These are phyloP conservation scores for Neltuma alba DNA, from an alignment of 306 rosid genomes.

Conservation along the genomic window DNA sequence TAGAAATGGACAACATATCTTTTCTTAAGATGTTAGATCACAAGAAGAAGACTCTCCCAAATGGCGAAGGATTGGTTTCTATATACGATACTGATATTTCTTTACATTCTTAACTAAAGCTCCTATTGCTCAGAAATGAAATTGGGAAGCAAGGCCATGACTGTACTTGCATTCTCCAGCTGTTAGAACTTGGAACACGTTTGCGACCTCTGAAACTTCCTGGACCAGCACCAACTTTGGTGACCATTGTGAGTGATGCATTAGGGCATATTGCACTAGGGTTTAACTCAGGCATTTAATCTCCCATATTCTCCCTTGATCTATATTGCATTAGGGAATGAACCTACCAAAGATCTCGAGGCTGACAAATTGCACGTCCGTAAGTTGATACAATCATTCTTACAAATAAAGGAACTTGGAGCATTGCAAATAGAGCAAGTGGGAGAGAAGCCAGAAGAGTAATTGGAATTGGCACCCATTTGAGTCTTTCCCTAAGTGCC, in stretches of 20 bases:
- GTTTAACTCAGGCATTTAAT: neutral
- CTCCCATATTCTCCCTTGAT: neutral
- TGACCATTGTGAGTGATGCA: too few relatives aligned
- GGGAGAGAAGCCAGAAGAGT: constrained; percentile 45
- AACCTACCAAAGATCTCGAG: constrained; percentile 37
- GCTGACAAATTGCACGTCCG: constrained; percentile 24
- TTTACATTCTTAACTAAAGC: neutral
- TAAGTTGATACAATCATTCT: constrained; percentile 48
- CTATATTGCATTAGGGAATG: neutral
- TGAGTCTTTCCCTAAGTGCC: constrained; percentile 34
- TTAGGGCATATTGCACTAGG: too few relatives aligned
- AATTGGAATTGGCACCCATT: constrained; percentile 47
- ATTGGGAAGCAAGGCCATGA: too few relatives aligned
- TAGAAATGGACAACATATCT: too few relatives aligned
- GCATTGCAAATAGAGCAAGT: constrained; percentile 39
- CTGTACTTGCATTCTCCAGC: too few relatives aligned
- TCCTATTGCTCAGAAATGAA: neutral
- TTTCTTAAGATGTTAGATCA: too few relatives aligned
- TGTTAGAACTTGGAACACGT: too few relatives aligned
- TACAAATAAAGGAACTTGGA: constrained; percentile 45
- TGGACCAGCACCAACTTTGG: too few relatives aligned
- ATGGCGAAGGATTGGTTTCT: too few relatives aligned
- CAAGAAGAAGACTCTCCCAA: too few relatives aligned
- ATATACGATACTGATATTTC: neutral
- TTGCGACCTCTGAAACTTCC: too few relatives aligned